Conservation (phyloP, 23 red algal species). For the Porphyridium purpureum region DNA sequence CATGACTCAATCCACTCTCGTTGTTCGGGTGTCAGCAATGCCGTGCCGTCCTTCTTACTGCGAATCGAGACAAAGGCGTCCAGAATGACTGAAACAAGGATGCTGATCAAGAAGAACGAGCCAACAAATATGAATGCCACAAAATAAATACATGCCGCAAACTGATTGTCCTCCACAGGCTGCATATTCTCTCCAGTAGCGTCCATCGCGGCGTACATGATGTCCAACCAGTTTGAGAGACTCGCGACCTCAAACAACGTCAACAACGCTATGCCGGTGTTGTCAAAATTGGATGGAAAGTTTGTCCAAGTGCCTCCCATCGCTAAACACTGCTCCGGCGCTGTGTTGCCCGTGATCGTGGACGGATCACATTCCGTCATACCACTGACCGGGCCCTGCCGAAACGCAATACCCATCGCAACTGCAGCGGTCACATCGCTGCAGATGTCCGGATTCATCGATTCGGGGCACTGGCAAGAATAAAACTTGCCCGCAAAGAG, state of each 20-base stretch:
- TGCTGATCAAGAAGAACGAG: background rate
- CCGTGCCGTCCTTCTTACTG: background rate
- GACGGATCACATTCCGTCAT: too few species aligned
- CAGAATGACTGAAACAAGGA: background rate
- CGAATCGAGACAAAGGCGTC: background rate
- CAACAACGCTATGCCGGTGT: background rate
- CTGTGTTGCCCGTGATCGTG: background rate
- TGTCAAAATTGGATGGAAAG: conserved; percentile 1
- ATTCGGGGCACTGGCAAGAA: background rate
- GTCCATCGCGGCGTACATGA: conserved; percentile 1
- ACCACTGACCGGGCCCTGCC: too few species aligned
- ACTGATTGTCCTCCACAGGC: background rate
- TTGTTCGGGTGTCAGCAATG: background rate
- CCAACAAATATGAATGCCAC: background rate
- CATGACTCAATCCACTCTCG: background rate
- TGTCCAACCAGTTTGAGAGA: background rate
- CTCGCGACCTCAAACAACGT: background rate
- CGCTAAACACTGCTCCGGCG: background rate
- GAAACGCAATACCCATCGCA: background rate
- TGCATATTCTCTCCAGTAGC: background rate
- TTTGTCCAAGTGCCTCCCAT: background rate
- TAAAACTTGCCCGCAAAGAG: background rate
- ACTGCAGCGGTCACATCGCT: background rate
- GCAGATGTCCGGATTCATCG: background rate
- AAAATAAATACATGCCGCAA: background rate